Percentiles rank a stretch among this genome's conserved stretches.
These are phyloP conservation scores for Vitis rupestris DNA, from an alignment of 164 flowering plant genomes.

Conservation along the genomic window DNA sequence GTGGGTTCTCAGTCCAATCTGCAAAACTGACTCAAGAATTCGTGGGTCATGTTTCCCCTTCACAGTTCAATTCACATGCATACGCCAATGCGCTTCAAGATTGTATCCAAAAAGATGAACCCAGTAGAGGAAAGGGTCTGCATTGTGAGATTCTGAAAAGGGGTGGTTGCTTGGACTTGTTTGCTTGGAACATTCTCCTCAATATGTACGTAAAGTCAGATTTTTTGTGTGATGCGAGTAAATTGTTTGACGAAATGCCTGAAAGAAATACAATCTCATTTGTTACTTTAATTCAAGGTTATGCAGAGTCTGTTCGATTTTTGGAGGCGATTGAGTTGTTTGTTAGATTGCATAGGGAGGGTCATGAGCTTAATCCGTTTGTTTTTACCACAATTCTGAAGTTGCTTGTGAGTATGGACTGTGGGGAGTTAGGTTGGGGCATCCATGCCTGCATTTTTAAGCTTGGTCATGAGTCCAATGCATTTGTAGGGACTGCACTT, in stretches of 20 bases:
- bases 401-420: constrained; percentile 60
- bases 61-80: constrained; percentile 33
- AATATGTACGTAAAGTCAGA: constrained; percentile 53
- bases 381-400: constrained; percentile 72
- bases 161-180: constrained; percentile 65
- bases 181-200: constrained; percentile 64
- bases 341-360: constrained; percentile 52
- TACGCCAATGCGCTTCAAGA: constrained; percentile 39
- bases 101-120: constrained; percentile 31
- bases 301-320: constrained; percentile 19
- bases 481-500: constrained; percentile 80
- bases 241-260: constrained; percentile 75
- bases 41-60: not conserved
- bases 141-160: constrained; percentile 64
- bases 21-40: constrained; percentile 13
- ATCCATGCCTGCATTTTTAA: constrained; percentile 60
- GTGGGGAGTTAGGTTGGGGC: constrained; percentile 37
- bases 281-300: constrained; percentile 76
- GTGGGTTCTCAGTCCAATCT: constrained; percentile 28
- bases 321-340: constrained; percentile 48
- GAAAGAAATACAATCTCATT: constrained; percentile 65
- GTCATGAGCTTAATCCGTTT: constrained; percentile 72
- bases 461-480: constrained; percentile 58
- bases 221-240: constrained; percentile 35
- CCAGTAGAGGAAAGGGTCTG: constrained; percentile 33